These are phyloP conservation scores for Trichomonas vaginalis DNA, from an alignment of 208 protist genomes.

Conservation along the genomic window DNA sequence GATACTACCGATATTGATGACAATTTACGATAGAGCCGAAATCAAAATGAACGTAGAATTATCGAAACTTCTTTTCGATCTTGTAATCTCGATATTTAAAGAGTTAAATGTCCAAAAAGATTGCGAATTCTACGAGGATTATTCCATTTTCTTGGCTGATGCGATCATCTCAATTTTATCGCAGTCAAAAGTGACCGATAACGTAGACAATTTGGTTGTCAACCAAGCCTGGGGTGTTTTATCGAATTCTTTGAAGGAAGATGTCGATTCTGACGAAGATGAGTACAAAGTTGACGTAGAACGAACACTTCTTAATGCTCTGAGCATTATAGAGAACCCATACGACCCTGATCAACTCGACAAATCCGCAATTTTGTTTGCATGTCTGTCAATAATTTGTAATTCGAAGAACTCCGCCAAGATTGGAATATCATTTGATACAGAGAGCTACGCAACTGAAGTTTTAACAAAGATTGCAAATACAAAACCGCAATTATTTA, in stretches of 20 bases:
- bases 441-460: not conserved
- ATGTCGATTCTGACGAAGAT: not conserved
- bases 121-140: not conserved
- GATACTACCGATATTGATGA: not conserved
- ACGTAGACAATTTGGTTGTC: not conserved
- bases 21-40: not conserved
- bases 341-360: not conserved
- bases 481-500: not conserved
- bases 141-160: not conserved
- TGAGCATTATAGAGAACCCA: not conserved
- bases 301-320: not conserved
- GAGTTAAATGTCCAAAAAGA: not conserved
- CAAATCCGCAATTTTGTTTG: not conserved
- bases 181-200: not conserved
- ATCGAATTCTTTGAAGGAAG: not conserved
- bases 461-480: not conserved
- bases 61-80: not conserved
- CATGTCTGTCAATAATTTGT: not conserved
- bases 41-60: not conserved
- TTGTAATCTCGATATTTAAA: not conserved
- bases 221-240: not conserved
- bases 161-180: not conserved
- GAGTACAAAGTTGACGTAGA: not conserved
- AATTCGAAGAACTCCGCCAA: not conserved
- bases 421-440: too few relatives aligned